Evolutionary conservation across 1,284 basidiomycete species (phyloP).

Genomic region (Mrakiaceae sp.): DNA sequence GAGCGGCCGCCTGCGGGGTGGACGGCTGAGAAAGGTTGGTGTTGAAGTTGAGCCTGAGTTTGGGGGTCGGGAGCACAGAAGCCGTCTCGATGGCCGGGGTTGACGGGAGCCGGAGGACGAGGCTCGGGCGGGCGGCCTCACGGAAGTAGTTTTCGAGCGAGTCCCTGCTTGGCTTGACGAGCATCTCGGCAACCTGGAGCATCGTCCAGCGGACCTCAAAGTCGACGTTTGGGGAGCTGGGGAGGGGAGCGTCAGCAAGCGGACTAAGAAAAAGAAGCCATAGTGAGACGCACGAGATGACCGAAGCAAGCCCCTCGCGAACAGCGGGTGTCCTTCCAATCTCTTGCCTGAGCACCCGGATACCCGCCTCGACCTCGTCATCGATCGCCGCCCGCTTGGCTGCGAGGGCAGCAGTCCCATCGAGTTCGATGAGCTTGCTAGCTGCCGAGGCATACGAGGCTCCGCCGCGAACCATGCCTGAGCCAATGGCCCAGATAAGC

Average conservation of each 20-base stretch:
- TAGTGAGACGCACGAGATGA: conserved; percentile 52
- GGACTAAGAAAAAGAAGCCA: background rate
- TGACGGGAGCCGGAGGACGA: conserved; percentile 69
- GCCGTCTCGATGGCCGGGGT: conserved; percentile 54
- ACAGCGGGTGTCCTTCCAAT: conserved; percentile 71
- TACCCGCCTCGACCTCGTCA: conserved; percentile 64
- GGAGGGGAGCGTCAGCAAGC: conserved; percentile 9
- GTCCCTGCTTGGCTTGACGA: conserved; percentile 53
- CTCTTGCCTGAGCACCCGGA: conserved; percentile 71
- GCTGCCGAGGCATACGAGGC: too few species aligned
- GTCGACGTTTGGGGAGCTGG: conserved; percentile 60
- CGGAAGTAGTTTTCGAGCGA: background rate
- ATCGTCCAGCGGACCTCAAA: conserved; percentile 81
- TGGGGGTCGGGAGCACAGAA: conserved; percentile 37
- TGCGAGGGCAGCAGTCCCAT: background rate
- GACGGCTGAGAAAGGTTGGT: background rate
- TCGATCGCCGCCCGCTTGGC: background rate
- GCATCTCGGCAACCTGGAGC: conserved; percentile 81
- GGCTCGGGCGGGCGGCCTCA: conserved; percentile 73
- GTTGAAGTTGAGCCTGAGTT: conserved; percentile 21
- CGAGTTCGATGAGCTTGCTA: conserved; percentile 48
- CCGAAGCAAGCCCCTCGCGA: conserved; percentile 66
- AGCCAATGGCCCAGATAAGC: conserved; percentile 70
- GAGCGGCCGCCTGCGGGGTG: background rate
- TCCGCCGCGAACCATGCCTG: conserved; percentile 63